Conservation (phyloP, 257 asterid species). For the Thymus quinquecostatus region DNA sequence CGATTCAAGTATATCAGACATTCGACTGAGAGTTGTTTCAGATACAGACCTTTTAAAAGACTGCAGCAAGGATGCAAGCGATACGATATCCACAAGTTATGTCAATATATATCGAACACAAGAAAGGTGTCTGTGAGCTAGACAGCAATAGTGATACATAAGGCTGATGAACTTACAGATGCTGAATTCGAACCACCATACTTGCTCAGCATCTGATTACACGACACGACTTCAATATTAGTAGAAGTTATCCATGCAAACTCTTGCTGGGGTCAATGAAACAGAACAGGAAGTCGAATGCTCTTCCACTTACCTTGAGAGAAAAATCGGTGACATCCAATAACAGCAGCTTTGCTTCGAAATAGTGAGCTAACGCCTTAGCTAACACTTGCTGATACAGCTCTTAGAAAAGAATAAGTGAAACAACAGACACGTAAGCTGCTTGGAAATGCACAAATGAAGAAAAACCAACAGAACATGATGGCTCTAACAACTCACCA, state of each 20-base stretch:
- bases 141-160: background rate
- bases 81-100: constrained; percentile 2
- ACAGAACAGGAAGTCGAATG: constrained; percentile 3
- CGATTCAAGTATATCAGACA: constrained; percentile 74
- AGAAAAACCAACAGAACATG: constrained; percentile 4
- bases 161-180: constrained; percentile 50
- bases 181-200: constrained; percentile 57
- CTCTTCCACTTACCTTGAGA: constrained; percentile 52
- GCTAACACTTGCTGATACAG: constrained; percentile 83
- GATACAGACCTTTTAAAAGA: constrained; percentile 76
- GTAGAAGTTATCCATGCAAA: constrained; percentile 10
- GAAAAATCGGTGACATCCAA: constrained; percentile 80
- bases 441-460: background rate
- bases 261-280: background rate
- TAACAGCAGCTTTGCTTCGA: constrained; percentile 73
- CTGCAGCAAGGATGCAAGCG: constrained; percentile 43
- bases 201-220: constrained; percentile 76
- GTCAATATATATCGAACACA: background rate
- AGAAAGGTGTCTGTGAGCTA: constrained; percentile 17
- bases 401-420: constrained; percentile 44
- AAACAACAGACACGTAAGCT: background rate
- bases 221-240: constrained; percentile 21
- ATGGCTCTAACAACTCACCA: constrained; percentile 48
- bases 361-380: constrained; percentile 83
- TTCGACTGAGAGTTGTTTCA: constrained; percentile 67